Evolutionary conservation across 495 filamentous ascomycete genomes (phyloP), one percentile per base, ranked within the genome.

Genomic region (Daldinia concentrica): DNA sequence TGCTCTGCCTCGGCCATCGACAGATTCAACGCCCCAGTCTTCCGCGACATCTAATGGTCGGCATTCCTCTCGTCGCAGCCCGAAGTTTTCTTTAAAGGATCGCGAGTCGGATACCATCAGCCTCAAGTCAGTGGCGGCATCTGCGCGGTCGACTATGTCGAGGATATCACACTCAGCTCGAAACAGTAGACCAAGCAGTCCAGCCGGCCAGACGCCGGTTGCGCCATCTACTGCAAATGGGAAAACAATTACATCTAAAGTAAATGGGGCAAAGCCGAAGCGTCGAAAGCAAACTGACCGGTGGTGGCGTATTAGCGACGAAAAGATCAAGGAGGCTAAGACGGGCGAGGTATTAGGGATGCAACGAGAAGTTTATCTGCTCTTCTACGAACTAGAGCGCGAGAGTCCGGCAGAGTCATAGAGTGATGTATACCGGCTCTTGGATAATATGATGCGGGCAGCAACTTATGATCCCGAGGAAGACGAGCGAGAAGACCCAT

Each of bases 241-340:
- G 7, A 56, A 64, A 15, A n/a, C 67, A 6, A 36, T 60, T 26
- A 32, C 51, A 2, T 14, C 61, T 1, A 66, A 66, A 39, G 3
- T 15, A 14, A 69, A 66, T 12, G 48, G 65, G 1, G 29, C 63
- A 7, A 78, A 82, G 24, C 63, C 85, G 19, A 90, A 86, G 69
- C 81, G 84, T 36, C 86, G 83, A 66, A 90, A 90, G 73, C 87
- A 82, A n/a, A 87, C 82, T 61, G 86, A 92, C 72, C 86, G 92
- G 19, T 99, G 95, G 95, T 99, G 95, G 95, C 88, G 95, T 14
- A 98, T 99, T 54, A 98, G 94, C 41, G 95, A 99, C 76, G 95
- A 98, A 37, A 98, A 98, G 76, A 86, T 98, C 64, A 97, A 95
- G 75, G 95, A 98, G 75, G 90, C 92, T 63, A 95, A 91, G 79